Conservation (phyloP, 371 early-diverging fungal species). For the Sporodiniella umbellata region DNA sequence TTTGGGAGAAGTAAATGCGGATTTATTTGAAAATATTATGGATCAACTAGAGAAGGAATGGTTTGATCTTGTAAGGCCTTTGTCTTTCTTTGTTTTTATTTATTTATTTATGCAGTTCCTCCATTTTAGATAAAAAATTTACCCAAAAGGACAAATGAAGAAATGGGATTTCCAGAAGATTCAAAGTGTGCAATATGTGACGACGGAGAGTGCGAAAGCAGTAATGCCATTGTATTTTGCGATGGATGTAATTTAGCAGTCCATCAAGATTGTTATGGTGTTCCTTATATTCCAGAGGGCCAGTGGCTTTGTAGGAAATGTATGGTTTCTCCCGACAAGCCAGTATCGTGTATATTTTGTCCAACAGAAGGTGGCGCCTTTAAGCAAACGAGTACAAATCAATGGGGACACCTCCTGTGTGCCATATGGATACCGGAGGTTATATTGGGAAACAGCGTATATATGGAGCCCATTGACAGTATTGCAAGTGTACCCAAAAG, state of each 20-base stretch:
- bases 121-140: conserved; percentile 33
- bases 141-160: conserved; percentile 33
- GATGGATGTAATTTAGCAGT: conserved; percentile 99
- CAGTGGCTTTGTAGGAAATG: conserved; percentile 99
- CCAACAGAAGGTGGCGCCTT: conserved; percentile 95
- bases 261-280: conserved; percentile 99
- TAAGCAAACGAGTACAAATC: conserved; percentile 88
- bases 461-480: conserved; percentile 97
- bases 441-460: conserved; percentile 82
- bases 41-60: conserved; percentile 96
- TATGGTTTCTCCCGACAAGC: conserved; percentile 87
- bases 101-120: not conserved
- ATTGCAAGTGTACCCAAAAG: conserved; percentile 84
- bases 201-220: conserved; percentile 94
- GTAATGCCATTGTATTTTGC: conserved; percentile 98
- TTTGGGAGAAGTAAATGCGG: conserved; percentile 48
- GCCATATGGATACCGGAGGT: conserved; percentile 97
- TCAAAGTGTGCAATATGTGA: conserved; percentile 92
- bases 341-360: conserved; percentile 92
- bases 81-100: conserved; percentile 10
- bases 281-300: conserved; percentile 98
- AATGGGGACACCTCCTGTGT: conserved; percentile 97
- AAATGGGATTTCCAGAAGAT: conserved; percentile 60
- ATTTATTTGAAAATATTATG: conserved; percentile 85
- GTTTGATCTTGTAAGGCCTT: conserved; percentile 76